Conservation (phyloP, 345 rosid genomes). For the Syzygium aromaticum region DNA sequence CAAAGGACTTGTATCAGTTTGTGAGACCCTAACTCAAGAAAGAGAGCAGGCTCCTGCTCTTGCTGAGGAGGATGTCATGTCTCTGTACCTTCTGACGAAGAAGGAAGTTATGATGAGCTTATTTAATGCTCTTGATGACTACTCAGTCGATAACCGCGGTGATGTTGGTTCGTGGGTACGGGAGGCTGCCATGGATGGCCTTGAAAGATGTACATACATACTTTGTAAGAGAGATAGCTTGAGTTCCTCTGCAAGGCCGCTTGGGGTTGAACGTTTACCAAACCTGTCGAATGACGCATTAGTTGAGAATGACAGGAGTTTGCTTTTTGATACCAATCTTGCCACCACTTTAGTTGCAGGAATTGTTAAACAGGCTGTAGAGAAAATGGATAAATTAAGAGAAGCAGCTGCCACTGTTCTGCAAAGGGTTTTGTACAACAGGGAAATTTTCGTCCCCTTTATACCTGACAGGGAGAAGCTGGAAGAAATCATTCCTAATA, state of each 20-base stretch:
- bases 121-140: constrained; percentile 83
- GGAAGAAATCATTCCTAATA: constrained; percentile 57
- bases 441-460: constrained; percentile 40
- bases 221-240: constrained; percentile 35
- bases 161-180: constrained; percentile 99
- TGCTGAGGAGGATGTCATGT: constrained; percentile 24
- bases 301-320: constrained; percentile 14
- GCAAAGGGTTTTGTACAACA: constrained; percentile 59
- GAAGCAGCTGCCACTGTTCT: constrained; percentile 82
- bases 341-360: constrained; percentile 54
- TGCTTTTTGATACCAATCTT: constrained; percentile 50
- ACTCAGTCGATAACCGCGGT: constrained; percentile 92
- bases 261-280: not conserved
- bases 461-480: constrained; percentile 64
- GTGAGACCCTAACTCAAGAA: constrained; percentile 60
- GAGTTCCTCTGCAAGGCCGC: not conserved
- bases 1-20: constrained; percentile 76
- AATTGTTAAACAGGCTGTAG: constrained; percentile 80
- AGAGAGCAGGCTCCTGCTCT: constrained; percentile 14
- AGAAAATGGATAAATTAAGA: constrained; percentile 92
- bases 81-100: constrained; percentile 59
- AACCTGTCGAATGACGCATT: not conserved
- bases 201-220: constrained; percentile 71
- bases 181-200: constrained; percentile 92
- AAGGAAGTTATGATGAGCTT: constrained; percentile 73